Base-by-base conservation (phyloP, 1,284 basidiomycete genomes). In the Ceratobasidium sp. region DNA sequence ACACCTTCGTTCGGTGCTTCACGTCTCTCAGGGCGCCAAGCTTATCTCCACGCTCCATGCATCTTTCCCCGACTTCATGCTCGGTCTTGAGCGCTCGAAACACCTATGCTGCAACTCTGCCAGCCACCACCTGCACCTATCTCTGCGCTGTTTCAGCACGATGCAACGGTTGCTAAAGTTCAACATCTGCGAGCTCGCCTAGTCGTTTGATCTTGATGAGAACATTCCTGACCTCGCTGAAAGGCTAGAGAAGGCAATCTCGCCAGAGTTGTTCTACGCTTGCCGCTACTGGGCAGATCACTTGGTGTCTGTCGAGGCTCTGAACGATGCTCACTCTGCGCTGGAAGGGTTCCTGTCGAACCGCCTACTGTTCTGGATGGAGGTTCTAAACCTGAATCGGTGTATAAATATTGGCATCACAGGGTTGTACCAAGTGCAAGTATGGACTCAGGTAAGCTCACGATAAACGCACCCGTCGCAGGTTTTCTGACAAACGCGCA, bases 151-250 rank as follows among this genome's bases (percentile, higher is more conserved):
- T 32, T 71, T 71, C 23, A 32, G 50, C 6, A 11, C 41, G 9
- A 71, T 71, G 18, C 46, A 23, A n/a, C 11, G 18, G 16, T 6
- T 43, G 8, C 54, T 66, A 8, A 16, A 44, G 28, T 73, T 73
- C 49, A 73, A 73, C 52, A 73, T 73, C 4, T 73, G 72, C 28
- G 18, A 26, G 9, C 54, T 73, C 13, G 52, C 43, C 5, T 73
- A 61, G 32, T 73, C 72, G 9, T 73, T 28, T 43, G 6, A 54
- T 3, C 23, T 47, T 21, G 62, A 73, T 41, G 41, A 32, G 13
- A 50, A 55, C 2, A 43, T 66, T 1, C 47, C 61, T 4, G 52
- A 47, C 13, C 38, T 73, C 8, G 21, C 18, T 1, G 28, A 13
- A 2, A 49, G 41, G 26, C 38, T 55, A 0, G n/a, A 38, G 18